Base-by-base conservation (phyloP, 1,284 basidiomycete species). In the Tausonia pullulans region DNA sequence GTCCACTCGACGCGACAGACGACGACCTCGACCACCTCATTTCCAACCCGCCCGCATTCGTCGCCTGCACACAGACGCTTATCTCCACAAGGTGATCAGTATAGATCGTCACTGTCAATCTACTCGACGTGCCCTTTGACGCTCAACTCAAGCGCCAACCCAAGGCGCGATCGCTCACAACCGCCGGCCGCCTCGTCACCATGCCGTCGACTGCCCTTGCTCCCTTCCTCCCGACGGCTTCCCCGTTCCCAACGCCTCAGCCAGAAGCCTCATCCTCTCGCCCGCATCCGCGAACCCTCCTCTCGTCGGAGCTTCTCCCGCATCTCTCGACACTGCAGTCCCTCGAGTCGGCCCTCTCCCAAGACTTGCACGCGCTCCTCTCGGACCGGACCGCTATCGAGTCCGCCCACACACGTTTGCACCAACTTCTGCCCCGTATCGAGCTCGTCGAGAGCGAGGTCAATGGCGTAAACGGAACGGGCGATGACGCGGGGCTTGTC, bases 301-400 rank as follows among this genome's bases (percentile, higher is more conserved):
- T 65, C 4, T 68, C 69, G 27, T 71, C 75, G 4, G 68, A 67
- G 4, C 72, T 75, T 59, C 75, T 77, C 46, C 71, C 73, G 27
- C 75, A 77, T 65, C 73, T 80, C 4, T 72, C 77, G 6, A 80
- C 82, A 39, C 82, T 90, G 49, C 85, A 92, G 70, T 82, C 85
- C 11, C 84, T 89, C 73, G 90, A 94, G 71, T 80, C 85, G 48
- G 80, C 85, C 41, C 81, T 94, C 14, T 88, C 90, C 10, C 80
- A 82, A 60, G 84, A 86, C n/a, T 82, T 95, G 60, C 80, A 87
- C 3, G 79, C 83, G 57, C 79, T 93, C 41, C 80, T 95, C 39
- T 82, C 86, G 53, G 80, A 85, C 65, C 80, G 83, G 59, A 81
- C 85, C 27, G 84, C 86, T 10, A 84, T 93, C 60, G 75, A 84